Percentiles rank a stretch among this genome's conserved stretches.
phyloP scores from a whole-genome alignment of 352 stramenopile species.

The Phytophthora lateralis region DNA sequence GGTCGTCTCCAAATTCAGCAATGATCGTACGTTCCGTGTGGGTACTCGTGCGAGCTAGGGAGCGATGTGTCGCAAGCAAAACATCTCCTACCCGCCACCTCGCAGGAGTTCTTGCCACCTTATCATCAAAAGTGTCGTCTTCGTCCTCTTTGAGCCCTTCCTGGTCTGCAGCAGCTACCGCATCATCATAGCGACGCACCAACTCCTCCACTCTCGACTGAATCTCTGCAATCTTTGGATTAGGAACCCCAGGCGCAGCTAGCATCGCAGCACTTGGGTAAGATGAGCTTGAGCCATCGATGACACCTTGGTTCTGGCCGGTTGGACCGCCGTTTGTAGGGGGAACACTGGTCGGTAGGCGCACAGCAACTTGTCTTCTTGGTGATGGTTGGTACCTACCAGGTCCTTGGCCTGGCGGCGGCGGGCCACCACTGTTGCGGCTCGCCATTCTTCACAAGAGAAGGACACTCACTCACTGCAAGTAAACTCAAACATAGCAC shows the following conservation, averaged over 20 bases:
- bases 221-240: slow-evolving; percentile 67
- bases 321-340: neutral
- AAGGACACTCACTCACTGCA: slow-evolving; percentile 1
- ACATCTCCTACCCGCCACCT: slow-evolving; percentile 71
- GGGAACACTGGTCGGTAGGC: slow-evolving; percentile 15
- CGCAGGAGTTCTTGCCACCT: slow-evolving; percentile 33
- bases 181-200: slow-evolving; percentile 68
- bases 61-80: slow-evolving; percentile 63
- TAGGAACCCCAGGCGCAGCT: slow-evolving; percentile 13
- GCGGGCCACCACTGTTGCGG: slow-evolving; percentile 12
- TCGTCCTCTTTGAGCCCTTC: slow-evolving; percentile 35
- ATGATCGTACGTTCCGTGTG: slow-evolving; percentile 59
- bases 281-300: neutral
- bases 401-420: slow-evolving; percentile 13
- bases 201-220: slow-evolving; percentile 73
- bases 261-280: slow-evolving; percentile 29
- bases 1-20: slow-evolving; percentile 60
- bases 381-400: slow-evolving; percentile 23
- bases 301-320: neutral
- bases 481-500: slow-evolving; percentile 8
- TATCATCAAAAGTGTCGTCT: slow-evolving; percentile 30
- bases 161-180: slow-evolving; percentile 18
- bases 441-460: slow-evolving; percentile 22
- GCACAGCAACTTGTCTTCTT: slow-evolving; percentile 19
- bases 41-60: slow-evolving; percentile 59